These are phyloP conservation scores for Pulveroboletus sp. DNA, from an alignment of 768 basidiomycete genomes.

Conservation along the genomic window DNA sequence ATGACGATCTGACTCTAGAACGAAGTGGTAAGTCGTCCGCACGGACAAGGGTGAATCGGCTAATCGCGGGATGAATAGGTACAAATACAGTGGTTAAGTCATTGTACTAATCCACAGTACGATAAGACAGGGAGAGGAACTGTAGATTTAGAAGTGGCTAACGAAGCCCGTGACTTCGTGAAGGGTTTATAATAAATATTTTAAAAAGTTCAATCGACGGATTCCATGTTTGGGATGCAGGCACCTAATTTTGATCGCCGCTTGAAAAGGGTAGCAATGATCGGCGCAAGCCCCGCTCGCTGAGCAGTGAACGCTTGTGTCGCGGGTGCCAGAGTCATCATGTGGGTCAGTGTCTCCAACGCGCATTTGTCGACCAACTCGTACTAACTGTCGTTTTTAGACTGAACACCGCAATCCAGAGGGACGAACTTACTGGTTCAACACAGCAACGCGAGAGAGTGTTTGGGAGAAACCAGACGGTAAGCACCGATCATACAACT, in stretches of 20 bases:
- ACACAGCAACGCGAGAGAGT: conserved; percentile 80
- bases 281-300: conserved; percentile 6
- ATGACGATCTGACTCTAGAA: conserved; percentile 16
- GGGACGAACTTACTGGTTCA: conserved; percentile 98
- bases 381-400: conserved; percentile 35
- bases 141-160: background rate
- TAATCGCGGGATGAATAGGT: conserved; percentile 17
- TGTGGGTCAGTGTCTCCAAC: conserved; percentile 29
- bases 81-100: conserved; percentile 24
- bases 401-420: conserved; percentile 94
- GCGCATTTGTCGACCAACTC: background rate
- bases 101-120: background rate
- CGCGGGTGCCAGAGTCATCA: conserved; percentile 13
- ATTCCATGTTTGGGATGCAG: background rate
- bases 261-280: conserved; percentile 8
- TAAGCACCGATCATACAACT: conserved; percentile 30
- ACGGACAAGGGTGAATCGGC: background rate
- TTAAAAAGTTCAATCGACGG: too few relatives aligned
- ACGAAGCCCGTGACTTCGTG: background rate
- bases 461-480: conserved; percentile 99
- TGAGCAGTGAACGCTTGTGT: background rate
- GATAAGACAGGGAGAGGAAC: background rate
- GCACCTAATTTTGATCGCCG: conserved; percentile 18
- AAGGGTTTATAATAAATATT: too few relatives aligned
- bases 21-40: conserved; percentile 22